Percentiles rank a stretch among this genome's conserved stretches.
phyloP scores from a whole-genome alignment of 225 moss, liverwort and hornwort species.

The Rhytidiadelphus loreus region DNA sequence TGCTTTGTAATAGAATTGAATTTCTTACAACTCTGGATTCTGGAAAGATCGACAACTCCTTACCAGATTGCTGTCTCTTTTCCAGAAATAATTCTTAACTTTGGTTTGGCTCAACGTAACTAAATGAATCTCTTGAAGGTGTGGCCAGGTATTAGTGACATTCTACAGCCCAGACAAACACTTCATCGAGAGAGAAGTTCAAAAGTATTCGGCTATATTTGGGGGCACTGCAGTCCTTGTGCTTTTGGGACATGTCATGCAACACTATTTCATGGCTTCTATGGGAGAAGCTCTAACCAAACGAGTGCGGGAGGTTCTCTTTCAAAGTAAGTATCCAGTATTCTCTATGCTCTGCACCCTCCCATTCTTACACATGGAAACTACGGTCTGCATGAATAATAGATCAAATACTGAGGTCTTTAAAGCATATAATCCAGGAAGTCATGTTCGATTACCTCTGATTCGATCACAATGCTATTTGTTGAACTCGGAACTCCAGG shows the following conservation, averaged over 20 bases:
- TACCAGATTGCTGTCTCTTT: background rate
- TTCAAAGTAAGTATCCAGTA: slow-evolving; percentile 33
- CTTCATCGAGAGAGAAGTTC: slow-evolving; percentile 52
- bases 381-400: background rate
- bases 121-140: slow-evolving; percentile 30
- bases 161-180: slow-evolving; percentile 63
- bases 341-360: background rate
- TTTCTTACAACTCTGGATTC: background rate
- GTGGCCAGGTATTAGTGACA: slow-evolving; percentile 55
- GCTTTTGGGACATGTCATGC: slow-evolving; percentile 54
- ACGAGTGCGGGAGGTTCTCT: slow-evolving; percentile 72
- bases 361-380: background rate
- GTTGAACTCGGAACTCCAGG: slow-evolving; percentile 24
- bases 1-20: background rate
- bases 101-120: slow-evolving; percentile 8
- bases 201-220: slow-evolving; percentile 57
- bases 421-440: background rate
- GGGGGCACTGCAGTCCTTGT: slow-evolving; percentile 46
- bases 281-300: slow-evolving; percentile 85
- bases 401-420: background rate
- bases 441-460: background rate
- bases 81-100: slow-evolving; percentile 1
- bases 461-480: background rate
- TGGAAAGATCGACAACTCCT: background rate
- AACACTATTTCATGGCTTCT: slow-evolving; percentile 74